Conservation (phyloP, 1,284 basidiomycete species). For the Crucibulum parvulum region DNA sequence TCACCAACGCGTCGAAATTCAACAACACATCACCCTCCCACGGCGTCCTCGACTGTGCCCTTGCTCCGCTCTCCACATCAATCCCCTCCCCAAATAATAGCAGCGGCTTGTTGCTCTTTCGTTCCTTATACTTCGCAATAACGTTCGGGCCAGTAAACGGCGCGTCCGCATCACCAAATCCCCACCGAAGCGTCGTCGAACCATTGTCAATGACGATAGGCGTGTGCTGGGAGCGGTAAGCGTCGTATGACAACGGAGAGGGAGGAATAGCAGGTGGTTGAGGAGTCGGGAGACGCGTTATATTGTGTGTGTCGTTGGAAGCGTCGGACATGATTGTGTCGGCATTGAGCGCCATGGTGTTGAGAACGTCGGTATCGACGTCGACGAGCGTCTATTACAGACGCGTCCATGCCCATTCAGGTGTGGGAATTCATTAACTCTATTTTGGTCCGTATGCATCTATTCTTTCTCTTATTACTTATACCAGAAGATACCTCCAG, state of each 20-base stretch:
- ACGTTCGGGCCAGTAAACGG: slow-evolving; percentile 74
- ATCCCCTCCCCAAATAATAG: slow-evolving; percentile 87
- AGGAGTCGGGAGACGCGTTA: slow-evolving; percentile 38
- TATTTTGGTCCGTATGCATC: too few relatives aligned
- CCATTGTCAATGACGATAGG: slow-evolving; percentile 96
- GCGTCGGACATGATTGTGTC: background rate
- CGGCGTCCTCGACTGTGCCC: slow-evolving; percentile 78
- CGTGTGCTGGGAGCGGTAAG: slow-evolving; percentile 49
- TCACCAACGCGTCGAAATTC: slow-evolving; percentile 90
- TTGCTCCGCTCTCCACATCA: slow-evolving; percentile 84
- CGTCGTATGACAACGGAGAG: slow-evolving; percentile 44
- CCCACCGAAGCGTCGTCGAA: slow-evolving; percentile 86
- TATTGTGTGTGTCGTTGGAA: slow-evolving; percentile 3
- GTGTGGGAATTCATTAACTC: too few relatives aligned
- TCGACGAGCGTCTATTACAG: too few relatives aligned
- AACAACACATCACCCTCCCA: slow-evolving; percentile 92
- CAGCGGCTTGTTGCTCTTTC: slow-evolving; percentile 81
- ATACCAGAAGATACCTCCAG: too few relatives aligned
- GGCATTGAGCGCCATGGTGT: background rate
- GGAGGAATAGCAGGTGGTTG: slow-evolving; percentile 39
- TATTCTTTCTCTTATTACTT: too few relatives aligned
- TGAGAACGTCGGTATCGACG: too few relatives aligned
- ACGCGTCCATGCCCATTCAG: too few relatives aligned
- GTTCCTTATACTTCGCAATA: slow-evolving; percentile 87
- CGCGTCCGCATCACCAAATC: slow-evolving; percentile 68